phyloP scores from a whole-genome alignment of 495 filamentous ascomycete genomes.

The Penicillium lividum region DNA sequence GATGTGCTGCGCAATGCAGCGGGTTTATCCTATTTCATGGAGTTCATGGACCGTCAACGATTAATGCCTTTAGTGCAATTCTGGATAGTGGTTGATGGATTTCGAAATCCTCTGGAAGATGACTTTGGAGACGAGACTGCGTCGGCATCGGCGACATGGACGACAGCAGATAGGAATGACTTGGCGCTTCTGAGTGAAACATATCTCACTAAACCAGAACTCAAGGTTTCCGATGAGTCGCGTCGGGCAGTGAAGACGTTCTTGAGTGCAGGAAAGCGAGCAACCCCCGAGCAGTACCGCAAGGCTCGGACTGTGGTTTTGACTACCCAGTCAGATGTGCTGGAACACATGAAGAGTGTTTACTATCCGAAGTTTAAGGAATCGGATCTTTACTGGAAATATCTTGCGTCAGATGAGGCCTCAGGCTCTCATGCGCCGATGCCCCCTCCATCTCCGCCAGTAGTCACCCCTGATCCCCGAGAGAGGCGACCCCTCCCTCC shows the following conservation, averaged over 20 bases:
- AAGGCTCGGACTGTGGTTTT: slow-evolving; percentile 80
- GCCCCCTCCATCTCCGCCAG: slow-evolving; percentile 22
- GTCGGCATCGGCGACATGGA: slow-evolving; percentile 70
- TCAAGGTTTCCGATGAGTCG: slow-evolving; percentile 71
- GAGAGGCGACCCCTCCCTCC: slow-evolving; percentile 47
- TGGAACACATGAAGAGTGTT: slow-evolving; percentile 77
- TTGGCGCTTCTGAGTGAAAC: slow-evolving; percentile 86
- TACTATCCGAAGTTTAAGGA: slow-evolving; percentile 86
- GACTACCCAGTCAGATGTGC: slow-evolving; percentile 74
- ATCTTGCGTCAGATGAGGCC: slow-evolving; percentile 83
- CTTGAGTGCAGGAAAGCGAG: slow-evolving; percentile 70
- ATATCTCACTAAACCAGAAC: slow-evolving; percentile 79
- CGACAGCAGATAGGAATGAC: slow-evolving; percentile 80
- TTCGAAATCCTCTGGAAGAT: slow-evolving; percentile 93
- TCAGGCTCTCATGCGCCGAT: slow-evolving; percentile 44
- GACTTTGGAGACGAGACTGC: slow-evolving; percentile 72
- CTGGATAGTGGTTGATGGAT: slow-evolving; percentile 97
- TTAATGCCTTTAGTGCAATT: slow-evolving; percentile 93
- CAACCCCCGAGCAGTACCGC: slow-evolving; percentile 78
- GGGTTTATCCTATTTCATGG: slow-evolving; percentile 97
- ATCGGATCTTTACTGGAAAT: slow-evolving; percentile 94
- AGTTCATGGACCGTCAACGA: slow-evolving; percentile 93
- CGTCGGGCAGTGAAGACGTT: slow-evolving; percentile 72
- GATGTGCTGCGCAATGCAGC: slow-evolving; percentile 86
- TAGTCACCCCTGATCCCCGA: slow-evolving; percentile 29